Evolutionary conservation across 2,329 filamentous ascomycete species (phyloP).

Genomic region (Neonectria neomacrospora): DNA sequence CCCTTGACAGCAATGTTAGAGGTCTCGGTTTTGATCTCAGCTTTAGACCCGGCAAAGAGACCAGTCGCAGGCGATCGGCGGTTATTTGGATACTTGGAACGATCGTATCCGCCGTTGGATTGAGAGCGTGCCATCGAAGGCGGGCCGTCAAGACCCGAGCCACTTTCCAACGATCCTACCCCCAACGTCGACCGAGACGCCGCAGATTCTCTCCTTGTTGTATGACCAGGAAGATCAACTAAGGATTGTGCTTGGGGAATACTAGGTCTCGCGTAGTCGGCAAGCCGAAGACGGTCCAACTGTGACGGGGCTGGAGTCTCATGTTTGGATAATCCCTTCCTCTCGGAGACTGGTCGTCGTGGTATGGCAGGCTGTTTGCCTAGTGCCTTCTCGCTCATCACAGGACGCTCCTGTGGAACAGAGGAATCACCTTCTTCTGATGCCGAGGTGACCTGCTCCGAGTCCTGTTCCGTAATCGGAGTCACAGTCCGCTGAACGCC

Average conservation of each 20-base stretch:
- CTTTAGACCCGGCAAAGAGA: slow-evolving; percentile 50
- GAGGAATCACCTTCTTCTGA: slow-evolving; percentile 21
- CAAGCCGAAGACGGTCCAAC: slow-evolving; percentile 26
- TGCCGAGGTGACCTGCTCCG: slow-evolving; percentile 18
- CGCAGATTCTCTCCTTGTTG: slow-evolving; percentile 36
- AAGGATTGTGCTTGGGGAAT: slow-evolving; percentile 41
- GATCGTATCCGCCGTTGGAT: slow-evolving; percentile 47
- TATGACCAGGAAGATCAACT: slow-evolving; percentile 38
- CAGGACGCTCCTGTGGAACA: slow-evolving; percentile 17
- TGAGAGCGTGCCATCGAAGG: slow-evolving; percentile 48
- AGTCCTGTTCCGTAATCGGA: slow-evolving; percentile 44
- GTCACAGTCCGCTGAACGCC: slow-evolving; percentile 40
- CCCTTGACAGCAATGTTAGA: slow-evolving; percentile 56
- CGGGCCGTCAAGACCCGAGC: slow-evolving; percentile 29
- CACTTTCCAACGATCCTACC: slow-evolving; percentile 39
- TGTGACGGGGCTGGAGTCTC: slow-evolving; percentile 16
- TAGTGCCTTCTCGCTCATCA: slow-evolving; percentile 58
- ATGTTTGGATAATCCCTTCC: slow-evolving; percentile 24
- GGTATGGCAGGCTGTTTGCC: slow-evolving; percentile 58
- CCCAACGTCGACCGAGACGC: slow-evolving; percentile 38
- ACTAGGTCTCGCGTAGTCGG: slow-evolving; percentile 26
- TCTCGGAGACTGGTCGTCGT: slow-evolving; percentile 30
- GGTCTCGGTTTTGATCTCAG: slow-evolving; percentile 55
- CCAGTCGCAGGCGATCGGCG: slow-evolving; percentile 36
- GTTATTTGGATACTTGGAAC: slow-evolving; percentile 29